A percentile compares a stretch with the other conserved stretches of the same genome.
Conservation (phyloP, 352 stramenopile species). For the Phytopythium vexans region DNA sequence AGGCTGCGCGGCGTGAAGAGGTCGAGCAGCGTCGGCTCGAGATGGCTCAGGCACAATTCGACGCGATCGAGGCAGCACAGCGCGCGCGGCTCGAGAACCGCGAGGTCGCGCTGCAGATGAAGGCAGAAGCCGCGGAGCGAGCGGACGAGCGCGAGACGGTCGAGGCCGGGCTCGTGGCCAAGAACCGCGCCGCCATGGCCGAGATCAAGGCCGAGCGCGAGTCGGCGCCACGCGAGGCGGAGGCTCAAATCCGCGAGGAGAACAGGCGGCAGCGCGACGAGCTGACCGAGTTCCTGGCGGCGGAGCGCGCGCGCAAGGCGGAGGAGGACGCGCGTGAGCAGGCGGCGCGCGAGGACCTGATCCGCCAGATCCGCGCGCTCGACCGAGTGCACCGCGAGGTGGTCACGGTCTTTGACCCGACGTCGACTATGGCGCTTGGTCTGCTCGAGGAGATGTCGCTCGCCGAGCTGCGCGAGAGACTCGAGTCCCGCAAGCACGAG, state of each 20-base stretch:
- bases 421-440: conserved; percentile 79
- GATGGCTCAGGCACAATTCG: conserved; percentile 80
- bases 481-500: conserved; percentile 76
- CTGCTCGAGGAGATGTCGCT: conserved; percentile 93
- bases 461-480: conserved; percentile 73
- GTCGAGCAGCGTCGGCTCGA: conserved; percentile 78
- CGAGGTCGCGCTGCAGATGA: conserved; percentile 78
- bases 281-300: conserved; percentile 55
- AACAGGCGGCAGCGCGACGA: conserved; percentile 61
- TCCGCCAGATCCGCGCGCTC: conserved; percentile 81
- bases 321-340: conserved; percentile 62
- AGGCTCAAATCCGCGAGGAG: conserved; percentile 54
- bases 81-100: conserved; percentile 74
- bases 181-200: conserved; percentile 46
- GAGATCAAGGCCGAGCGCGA: conserved; percentile 81
- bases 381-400: conserved; percentile 77
- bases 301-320: conserved; percentile 60
- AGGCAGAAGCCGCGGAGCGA: conserved; percentile 63
- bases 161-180: conserved; percentile 43
- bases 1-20: conserved; percentile 57
- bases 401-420: conserved; percentile 89
- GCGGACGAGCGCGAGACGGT: conserved; percentile 62
- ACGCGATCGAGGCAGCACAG: conserved; percentile 71
- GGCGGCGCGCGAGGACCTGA: conserved; percentile 77
- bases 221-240: conserved; percentile 72